Base-by-base conservation (phyloP, 2,329 filamentous ascomycete genomes). In the Cytospora piceicola region DNA sequence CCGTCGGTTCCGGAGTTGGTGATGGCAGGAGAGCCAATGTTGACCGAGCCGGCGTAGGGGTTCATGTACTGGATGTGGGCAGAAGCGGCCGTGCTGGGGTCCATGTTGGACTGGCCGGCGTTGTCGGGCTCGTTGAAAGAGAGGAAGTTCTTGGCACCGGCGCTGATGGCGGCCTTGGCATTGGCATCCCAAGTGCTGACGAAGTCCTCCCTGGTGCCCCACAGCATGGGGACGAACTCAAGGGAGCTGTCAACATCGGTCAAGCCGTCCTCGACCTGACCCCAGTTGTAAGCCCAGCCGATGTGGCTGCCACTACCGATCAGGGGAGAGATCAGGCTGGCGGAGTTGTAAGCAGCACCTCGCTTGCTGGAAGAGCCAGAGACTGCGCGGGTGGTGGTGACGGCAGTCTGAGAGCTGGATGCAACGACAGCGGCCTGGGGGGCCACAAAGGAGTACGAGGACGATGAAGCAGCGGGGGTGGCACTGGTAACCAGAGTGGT, bases 81-180 rank as follows among this genome's bases (percentile, higher is more conserved):
- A 1, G 74, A 49, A n/a, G 86, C 87, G 49, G 87, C 87, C 1
- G 72, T 74, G 7, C 71, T 71, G n/a, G 86, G 78, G 29, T 76
- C 75, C 74, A 90, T 74, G 79, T 88, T 85, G 71, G 86, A 79
- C 78, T 91, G 88, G n/a, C 74, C 73, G 15, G 71, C 70, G 68
- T 83, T 82, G 75, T 92, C 90, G 55, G 87, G 87, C 81, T 92
- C 89, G 82, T 92, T 92, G 84, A 90, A 91, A 75, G 83, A 82
- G 73, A 91, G 82, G 63, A 91, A 75, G 71, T 82, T 80, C 68
- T 80, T 83, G 69, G 83, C 78, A 64, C 88, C 89, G 15, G 74
- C 74, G 59, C 75, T 71, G 68, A 90, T 82, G 68, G 85, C 85
- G 20, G 75, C 73, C 61, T 82, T 74, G 55, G 82, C 87, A 68